Evolutionary conservation across 1,139 yeast species (phyloP).

Genomic region (Ogataea hybrid): DNA sequence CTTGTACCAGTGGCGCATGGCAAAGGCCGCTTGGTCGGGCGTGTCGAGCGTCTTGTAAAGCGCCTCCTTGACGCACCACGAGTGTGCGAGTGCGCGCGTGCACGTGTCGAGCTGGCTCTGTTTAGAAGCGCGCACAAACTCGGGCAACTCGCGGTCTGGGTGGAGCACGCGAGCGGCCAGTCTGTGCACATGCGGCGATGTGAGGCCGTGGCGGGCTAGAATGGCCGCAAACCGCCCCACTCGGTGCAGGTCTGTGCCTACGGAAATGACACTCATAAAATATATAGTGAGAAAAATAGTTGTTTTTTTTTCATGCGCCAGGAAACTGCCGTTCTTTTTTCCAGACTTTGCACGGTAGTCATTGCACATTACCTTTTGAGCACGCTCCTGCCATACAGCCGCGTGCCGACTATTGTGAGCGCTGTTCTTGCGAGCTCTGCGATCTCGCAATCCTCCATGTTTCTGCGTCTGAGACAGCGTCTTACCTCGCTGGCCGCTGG

Average conservation of each 20-base stretch:
- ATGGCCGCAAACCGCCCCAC: constrained; percentile 48
- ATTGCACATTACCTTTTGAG: constrained; percentile 4
- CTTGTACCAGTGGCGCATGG: constrained; percentile 64
- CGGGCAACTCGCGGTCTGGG: constrained; percentile 44
- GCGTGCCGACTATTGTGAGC: constrained; percentile 29
- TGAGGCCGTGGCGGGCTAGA: constrained; percentile 35
- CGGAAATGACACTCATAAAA: constrained; percentile 37
- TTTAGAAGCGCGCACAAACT: constrained; percentile 29
- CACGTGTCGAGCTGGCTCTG: constrained; percentile 29
- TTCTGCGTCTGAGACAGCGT: constrained; percentile 21
- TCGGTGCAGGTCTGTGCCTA: constrained; percentile 64
- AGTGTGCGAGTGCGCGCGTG: constrained; percentile 41
- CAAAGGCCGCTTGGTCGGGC: constrained; percentile 48
- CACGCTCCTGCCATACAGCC: constrained; percentile 22
- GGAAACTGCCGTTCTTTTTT: constrained; percentile 4
- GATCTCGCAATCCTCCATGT: constrained; percentile 31
- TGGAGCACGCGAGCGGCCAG: constrained; percentile 52
- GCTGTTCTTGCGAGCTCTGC: constrained; percentile 31
- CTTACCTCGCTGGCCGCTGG: constrained; percentile 20
- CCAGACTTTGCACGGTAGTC: constrained; percentile 3
- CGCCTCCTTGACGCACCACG: constrained; percentile 81
- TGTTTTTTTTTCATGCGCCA: constrained; percentile 1
- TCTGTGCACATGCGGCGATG: constrained; percentile 35
- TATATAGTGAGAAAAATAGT: constrained; percentile 19
- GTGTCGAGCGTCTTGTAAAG: constrained; percentile 57